Conservation (phyloP, 73 alveolate genomes). For the Paramecium caudatum region DNA sequence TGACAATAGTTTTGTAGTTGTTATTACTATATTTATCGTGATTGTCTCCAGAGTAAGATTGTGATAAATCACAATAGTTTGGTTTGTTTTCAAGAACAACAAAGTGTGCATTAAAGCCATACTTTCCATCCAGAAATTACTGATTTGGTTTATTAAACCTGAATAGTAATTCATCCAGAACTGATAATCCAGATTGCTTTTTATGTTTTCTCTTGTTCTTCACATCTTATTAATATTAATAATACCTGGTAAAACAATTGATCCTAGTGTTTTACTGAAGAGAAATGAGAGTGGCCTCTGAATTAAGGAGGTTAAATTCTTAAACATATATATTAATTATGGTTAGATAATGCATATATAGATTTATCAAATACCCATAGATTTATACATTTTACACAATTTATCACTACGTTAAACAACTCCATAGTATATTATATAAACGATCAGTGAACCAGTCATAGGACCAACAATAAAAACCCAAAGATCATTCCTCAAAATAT, state of each 20-base stretch:
- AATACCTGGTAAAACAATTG: conserved; percentile 19
- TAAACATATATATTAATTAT: conserved; percentile 11
- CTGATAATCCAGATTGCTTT: not conserved
- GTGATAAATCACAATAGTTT: conserved; percentile 3
- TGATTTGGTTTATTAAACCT: conserved; percentile 23
- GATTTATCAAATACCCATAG: conserved; percentile 51
- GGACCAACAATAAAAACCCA: conserved; percentile 67
- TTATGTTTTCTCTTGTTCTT: not conserved
- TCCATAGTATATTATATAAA: conserved; percentile 8
- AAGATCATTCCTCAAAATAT: conserved; percentile 19
- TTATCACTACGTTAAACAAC: not conserved
- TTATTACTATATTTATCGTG: not conserved
- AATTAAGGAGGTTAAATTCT: conserved; percentile 24
- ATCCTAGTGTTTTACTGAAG: conserved; percentile 2
- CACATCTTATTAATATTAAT: not conserved
- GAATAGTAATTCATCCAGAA: conserved; percentile 33
- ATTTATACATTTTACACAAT: conserved; percentile 2
- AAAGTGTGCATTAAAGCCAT: conserved; percentile 45
- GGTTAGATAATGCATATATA: conserved; percentile 10
- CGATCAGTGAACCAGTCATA: conserved; percentile 6
- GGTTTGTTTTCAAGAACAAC: not conserved
- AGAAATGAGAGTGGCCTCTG: conserved; percentile 51
- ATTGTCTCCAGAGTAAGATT: conserved; percentile 25
- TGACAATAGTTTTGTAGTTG: not conserved
- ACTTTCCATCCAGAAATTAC: conserved; percentile 9